These are phyloP conservation scores for Daldinia caldariorum DNA, from an alignment of 495 filamentous ascomycete genomes.

Conservation along the genomic window DNA sequence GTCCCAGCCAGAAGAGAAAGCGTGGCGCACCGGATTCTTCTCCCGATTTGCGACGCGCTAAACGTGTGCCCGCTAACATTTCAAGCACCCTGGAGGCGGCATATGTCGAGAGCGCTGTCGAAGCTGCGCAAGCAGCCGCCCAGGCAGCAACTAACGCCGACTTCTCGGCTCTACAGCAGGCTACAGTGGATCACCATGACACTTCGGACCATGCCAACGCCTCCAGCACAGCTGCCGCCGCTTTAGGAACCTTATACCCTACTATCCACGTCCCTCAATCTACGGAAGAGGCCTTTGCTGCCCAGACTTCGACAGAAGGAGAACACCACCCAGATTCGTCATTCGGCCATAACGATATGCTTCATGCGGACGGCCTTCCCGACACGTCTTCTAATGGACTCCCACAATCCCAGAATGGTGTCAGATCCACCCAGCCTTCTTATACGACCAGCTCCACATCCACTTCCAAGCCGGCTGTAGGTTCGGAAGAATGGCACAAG, in stretches of 20 bases:
- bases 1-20: slow-evolving; percentile 59
- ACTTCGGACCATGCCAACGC: slow-evolving; percentile 58
- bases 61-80: slow-evolving; percentile 56
- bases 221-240: slow-evolving; percentile 76
- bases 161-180: slow-evolving; percentile 61
- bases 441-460: slow-evolving; percentile 42
- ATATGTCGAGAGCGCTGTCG: slow-evolving; percentile 58
- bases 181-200: slow-evolving; percentile 57
- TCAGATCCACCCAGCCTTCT: slow-evolving; percentile 42
- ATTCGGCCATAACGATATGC: slow-evolving; percentile 49
- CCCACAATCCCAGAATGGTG: slow-evolving; percentile 42
- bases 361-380: slow-evolving; percentile 53
- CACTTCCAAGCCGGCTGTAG: slow-evolving; percentile 83
- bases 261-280: slow-evolving; percentile 75
- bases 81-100: slow-evolving; percentile 50
- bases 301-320: slow-evolving; percentile 51
- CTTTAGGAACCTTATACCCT: slow-evolving; percentile 69
- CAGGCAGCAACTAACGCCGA: slow-evolving; percentile 55
- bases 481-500: slow-evolving; percentile 98
- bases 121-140: slow-evolving; percentile 58
- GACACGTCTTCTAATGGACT: slow-evolving; percentile 47
- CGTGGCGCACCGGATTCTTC: slow-evolving; percentile 54
- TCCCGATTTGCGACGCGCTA: slow-evolving; percentile 56
- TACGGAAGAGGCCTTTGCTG: slow-evolving; percentile 74
- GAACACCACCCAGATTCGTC: slow-evolving; percentile 45